phyloP scores from a whole-genome alignment of 805 yeast genomes.

The Hermanozyma aechmeae region DNA sequence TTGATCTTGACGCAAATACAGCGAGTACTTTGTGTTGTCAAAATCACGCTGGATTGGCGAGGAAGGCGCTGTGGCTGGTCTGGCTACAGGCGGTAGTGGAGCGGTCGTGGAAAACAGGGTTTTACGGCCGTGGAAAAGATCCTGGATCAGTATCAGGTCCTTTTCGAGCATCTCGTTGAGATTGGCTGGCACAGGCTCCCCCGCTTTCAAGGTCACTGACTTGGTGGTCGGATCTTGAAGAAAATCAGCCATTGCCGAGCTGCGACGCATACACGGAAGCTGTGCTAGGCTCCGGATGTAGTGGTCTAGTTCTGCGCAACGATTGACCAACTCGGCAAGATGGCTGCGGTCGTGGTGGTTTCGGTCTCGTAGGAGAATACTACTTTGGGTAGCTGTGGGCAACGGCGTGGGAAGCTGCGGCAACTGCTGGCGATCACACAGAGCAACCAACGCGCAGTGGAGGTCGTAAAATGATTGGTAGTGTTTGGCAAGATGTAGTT shows the following conservation, averaged over 20 bases:
- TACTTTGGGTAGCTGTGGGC: not conserved
- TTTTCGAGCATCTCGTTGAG: not conserved
- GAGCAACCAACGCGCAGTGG: slow-evolving; percentile 20
- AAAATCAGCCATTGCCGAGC: slow-evolving; percentile 3
- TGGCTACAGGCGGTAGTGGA: slow-evolving; percentile 5
- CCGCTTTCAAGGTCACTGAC: not conserved
- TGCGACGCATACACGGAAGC: slow-evolving; percentile 1
- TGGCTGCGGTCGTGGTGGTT: no score
- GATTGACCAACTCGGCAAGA: slow-evolving; percentile 7
- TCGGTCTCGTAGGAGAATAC: no score
- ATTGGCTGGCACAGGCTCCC: not conserved
- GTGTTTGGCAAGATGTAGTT: slow-evolving; percentile 33
- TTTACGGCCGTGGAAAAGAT: slow-evolving; percentile 1
- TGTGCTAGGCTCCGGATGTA: slow-evolving; percentile 15
- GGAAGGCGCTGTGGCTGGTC: not conserved
- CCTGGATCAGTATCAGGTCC: not conserved
- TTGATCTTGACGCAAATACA: slow-evolving; percentile 5
- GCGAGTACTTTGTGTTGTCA: slow-evolving; percentile 8
- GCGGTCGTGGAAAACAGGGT: slow-evolving; percentile 5
- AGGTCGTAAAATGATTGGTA: slow-evolving; percentile 44
- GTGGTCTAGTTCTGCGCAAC: slow-evolving; percentile 16
- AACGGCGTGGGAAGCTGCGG: not conserved
- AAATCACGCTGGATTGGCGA: not conserved
- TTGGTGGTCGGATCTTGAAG: slow-evolving; percentile 2
- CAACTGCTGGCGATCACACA: no score